Base-by-base conservation (phyloP, 1,139 yeast species). In the Lodderomyces jiufengensis region DNA sequence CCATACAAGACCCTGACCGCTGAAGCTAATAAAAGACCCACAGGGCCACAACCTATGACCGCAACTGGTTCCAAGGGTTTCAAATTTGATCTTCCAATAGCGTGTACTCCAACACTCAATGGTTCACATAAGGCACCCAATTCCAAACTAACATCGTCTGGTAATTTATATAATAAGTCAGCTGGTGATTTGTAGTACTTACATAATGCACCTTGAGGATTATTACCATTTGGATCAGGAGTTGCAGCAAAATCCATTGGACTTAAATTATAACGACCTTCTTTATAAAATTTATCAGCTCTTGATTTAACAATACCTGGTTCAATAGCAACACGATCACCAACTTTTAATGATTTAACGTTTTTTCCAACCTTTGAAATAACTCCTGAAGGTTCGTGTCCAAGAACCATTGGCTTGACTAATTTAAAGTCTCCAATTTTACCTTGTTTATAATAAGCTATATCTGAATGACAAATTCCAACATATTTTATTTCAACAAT, bases 41-140 rank as follows among this genome's bases (percentile, higher is more conserved):
- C 92, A 8, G 97, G 96, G 9, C 97, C 97, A 22, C 95, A 96
- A 35, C 97, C 97, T 49, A 84, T 83, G 4, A 88, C 84, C 27
- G 80, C 80, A 18, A 82, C 85, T 9, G 74, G 68, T 44, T 85
- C 94, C 43, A 94, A 95, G 46, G 84, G 78, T 30, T 63, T 70
- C 38, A 84, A 66, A 23, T 70, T 71, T n/a, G 84, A 85, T 40
- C 78, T 70, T 56, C 80, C 83, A 42, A 80, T 72, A 4, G 92
- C 92, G 50, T 86, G 95, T 9, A 88, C 86, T 27, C 86, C 95
- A 31, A 88, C 96, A 20, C 86, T 72, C 50, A 87, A 66, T 26
- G 97, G 97, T 63, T 88, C 97, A 27, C 84, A 84, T 56, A 87
- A 61, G 1, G 96, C 95, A 43, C 95, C 96, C 61, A 84, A 81